phyloP scores from a whole-genome alignment of 148 eudicot species.

The Rhododendron griersonianum region DNA sequence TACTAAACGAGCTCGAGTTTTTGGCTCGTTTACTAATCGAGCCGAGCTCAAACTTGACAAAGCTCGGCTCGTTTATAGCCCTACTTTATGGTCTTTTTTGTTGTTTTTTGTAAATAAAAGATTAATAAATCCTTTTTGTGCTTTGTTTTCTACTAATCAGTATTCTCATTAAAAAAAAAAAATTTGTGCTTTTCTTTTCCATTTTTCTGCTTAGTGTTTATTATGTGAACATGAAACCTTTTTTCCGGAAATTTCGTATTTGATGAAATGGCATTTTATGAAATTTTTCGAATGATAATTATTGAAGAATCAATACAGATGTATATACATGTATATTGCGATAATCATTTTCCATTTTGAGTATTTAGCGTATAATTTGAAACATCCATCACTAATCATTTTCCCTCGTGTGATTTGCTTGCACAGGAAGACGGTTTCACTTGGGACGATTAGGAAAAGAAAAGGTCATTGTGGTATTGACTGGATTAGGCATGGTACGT shows the following conservation, averaged over 20 bases:
- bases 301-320: background rate
- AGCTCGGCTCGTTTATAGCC: no score
- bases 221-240: background rate
- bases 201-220: no score
- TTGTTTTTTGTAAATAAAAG: background rate
- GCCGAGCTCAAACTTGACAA: no score
- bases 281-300: background rate
- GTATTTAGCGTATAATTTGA: background rate
- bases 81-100: background rate
- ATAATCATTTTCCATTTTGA: background rate
- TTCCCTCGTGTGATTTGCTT: background rate
- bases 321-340: background rate
- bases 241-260: background rate
- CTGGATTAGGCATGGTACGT: conserved; percentile 34
- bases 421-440: conserved; percentile 30
- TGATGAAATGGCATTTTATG: background rate
- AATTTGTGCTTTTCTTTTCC: background rate
- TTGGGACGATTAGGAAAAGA: conserved; percentile 7
- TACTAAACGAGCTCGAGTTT: no score
- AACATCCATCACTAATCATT: background rate
- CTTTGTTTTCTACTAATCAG: background rate
- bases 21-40: no score
- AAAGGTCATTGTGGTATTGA: conserved; percentile 26
- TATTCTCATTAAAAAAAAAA: no score
- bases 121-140: no score